Evolutionary conservation across 2,329 filamentous ascomycete species (phyloP), one percentile per base, ranked within the genome.

Genomic region (Aspergillus novoparasiticus): DNA sequence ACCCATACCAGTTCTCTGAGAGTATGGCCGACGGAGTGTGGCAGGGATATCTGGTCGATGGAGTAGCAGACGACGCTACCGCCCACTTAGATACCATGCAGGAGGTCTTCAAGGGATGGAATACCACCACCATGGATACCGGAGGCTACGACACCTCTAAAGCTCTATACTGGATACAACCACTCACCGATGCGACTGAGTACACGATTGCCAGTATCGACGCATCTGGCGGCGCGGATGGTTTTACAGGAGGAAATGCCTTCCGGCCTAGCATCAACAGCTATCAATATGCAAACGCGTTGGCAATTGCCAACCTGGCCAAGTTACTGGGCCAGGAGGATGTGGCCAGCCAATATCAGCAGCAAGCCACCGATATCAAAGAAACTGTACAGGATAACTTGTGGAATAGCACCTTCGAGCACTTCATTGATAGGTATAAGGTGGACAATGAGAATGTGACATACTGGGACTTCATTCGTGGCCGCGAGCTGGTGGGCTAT

Each of bases 121-220:
- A 69, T 26, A 72, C 80, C 1, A 81, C 73, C 60, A 69, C 76
- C 28, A 54, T 10, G 71, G 75, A n/a, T 79, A 67, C 71, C 3
- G 80, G 81, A 57, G 74, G 76, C 3, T 77, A 75, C 34, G 79
- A 82, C 58, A 66, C 69, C 0, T 69, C 69, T n/a, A 81, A 81
- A 61, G 74, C 73, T 0, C 66, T 82, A 6, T 82, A 81, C 65
- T 81, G 74, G 67, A 75, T 81, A 6, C 79, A 81, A 57, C 80
- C 80, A 0, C 61, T 82, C 1, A 74, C 75, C 0, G 80, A 82
- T 66, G 80, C 80, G 0, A 82, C 80, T 0, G 80, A 82, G 62
- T 82, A 82, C 63, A 82, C 79, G 1, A 81, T 82, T 53, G 75
- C 78, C 0, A 79, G 76, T 48, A 81, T 81, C 59, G 80, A 82